phyloP scores from a whole-genome alignment of 2,329 filamentous ascomycete species.

The Rhinocladiella similis region DNA sequence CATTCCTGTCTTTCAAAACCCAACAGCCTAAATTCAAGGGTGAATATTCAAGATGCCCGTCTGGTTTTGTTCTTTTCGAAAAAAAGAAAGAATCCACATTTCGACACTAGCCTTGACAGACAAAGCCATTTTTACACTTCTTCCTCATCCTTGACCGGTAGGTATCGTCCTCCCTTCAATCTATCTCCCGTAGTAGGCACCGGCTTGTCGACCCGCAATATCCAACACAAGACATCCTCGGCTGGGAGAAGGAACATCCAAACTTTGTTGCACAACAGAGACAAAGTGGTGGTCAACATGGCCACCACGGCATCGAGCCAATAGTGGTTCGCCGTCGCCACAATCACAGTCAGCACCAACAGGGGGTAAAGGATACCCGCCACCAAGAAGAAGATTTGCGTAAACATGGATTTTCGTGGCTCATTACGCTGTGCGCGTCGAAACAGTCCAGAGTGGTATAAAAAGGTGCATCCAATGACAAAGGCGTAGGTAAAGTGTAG shows the following conservation, averaged over 20 bases:
- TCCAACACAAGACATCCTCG: slow-evolving; percentile 52
- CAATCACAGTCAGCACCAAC: slow-evolving; percentile 53
- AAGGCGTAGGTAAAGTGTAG: slow-evolving; percentile 60
- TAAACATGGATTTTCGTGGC: slow-evolving; percentile 36
- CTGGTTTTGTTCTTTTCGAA: no score
- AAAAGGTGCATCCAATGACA: slow-evolving; percentile 54
- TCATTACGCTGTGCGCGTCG: slow-evolving; percentile 45
- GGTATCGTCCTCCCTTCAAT: slow-evolving; percentile 32
- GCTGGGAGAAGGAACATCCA: slow-evolving; percentile 53
- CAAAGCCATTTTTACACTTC: slow-evolving; percentile 8
- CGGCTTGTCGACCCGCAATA: slow-evolving; percentile 54
- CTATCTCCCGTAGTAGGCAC: slow-evolving; percentile 52
- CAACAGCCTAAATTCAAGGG: no score
- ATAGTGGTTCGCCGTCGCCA: slow-evolving; percentile 61
- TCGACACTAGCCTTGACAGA: no score
- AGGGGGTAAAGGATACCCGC: slow-evolving; percentile 52
- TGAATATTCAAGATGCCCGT: no score
- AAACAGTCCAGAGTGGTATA: slow-evolving; percentile 55
- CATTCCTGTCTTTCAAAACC: no score
- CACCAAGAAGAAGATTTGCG: slow-evolving; percentile 40
- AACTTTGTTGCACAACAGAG: slow-evolving; percentile 51
- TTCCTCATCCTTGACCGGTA: slow-evolving; percentile 20
- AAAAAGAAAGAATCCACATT: no score
- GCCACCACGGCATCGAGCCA: slow-evolving; percentile 56
- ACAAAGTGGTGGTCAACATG: slow-evolving; percentile 48